Conservation (phyloP, 768 basidiomycete species). For the Leucocoprinus birnbaumii region DNA sequence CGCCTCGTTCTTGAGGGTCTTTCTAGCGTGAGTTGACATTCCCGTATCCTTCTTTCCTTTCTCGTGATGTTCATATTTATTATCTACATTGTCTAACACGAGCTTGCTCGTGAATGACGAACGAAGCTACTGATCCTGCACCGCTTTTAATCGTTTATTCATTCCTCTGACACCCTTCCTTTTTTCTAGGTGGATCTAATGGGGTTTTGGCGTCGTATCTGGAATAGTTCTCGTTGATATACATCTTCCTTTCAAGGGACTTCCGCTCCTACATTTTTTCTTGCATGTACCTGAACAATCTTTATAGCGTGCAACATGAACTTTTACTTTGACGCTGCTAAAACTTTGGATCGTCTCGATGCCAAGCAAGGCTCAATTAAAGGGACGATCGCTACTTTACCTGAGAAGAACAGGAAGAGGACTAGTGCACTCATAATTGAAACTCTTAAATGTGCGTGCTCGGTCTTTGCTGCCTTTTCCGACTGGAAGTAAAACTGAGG, state of each 20-base stretch:
- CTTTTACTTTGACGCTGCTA: slow-evolving; percentile 91
- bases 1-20: neutral
- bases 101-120: slow-evolving; percentile 53
- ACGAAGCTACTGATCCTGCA: slow-evolving; percentile 23
- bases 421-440: slow-evolving; percentile 89
- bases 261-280: neutral
- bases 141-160: slow-evolving; percentile 17
- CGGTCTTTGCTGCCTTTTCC: slow-evolving; percentile 5
- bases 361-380: slow-evolving; percentile 92
- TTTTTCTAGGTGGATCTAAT: slow-evolving; percentile 8
- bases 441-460: slow-evolving; percentile 85
- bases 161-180: slow-evolving; percentile 7
- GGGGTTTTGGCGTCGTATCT: neutral
- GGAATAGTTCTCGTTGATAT: neutral
- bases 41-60: slow-evolving; percentile 9
- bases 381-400: slow-evolving; percentile 69
- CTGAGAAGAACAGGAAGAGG: slow-evolving; percentile 73
- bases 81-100: slow-evolving; percentile 93
- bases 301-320: slow-evolving; percentile 63
- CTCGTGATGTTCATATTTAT: slow-evolving; percentile 58
- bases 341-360: slow-evolving; percentile 81
- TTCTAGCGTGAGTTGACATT: slow-evolving; percentile 16
- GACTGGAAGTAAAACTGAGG: slow-evolving; percentile 14
- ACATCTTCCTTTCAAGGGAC: neutral
- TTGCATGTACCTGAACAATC: slow-evolving; percentile 20